phyloP scores from a whole-genome alignment of 129 eudicot genomes.

The Arctium lappa region DNA sequence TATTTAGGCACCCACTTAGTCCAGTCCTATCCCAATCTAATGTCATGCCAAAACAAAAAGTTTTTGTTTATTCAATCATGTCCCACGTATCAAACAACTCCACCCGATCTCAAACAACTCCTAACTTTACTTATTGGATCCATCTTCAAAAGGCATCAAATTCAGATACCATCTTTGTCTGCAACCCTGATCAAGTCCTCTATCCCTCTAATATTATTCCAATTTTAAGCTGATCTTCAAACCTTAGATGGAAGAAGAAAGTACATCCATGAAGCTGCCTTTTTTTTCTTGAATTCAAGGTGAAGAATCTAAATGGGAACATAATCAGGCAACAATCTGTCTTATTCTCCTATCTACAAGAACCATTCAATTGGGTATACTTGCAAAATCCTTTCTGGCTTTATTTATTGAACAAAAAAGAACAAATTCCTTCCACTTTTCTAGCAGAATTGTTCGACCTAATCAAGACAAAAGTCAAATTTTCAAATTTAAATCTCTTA shows the following conservation, averaged over 20 bases:
- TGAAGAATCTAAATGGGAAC: neutral
- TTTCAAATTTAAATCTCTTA: neutral
- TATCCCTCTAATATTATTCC: neutral
- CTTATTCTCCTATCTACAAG: neutral
- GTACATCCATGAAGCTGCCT: neutral
- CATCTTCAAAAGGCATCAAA: neutral
- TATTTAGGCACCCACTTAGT: neutral
- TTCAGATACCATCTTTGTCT: neutral
- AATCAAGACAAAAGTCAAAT: neutral
- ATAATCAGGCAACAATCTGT: neutral
- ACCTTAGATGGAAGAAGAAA: neutral
- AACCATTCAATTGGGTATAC: neutral
- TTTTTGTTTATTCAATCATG: neutral
- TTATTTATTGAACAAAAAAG: neutral
- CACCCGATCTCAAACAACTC: neutral
- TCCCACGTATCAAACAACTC: neutral
- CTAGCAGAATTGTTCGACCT: conserved; percentile 2
- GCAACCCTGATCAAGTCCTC: neutral
- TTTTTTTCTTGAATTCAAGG: neutral
- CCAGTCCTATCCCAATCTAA: neutral
- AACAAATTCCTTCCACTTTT: conserved; percentile 23
- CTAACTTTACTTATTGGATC: neutral
- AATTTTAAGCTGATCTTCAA: neutral
- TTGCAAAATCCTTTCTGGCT: conserved; percentile 10
- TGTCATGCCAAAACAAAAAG: neutral